A percentile compares a stretch with the other conserved stretches of the same genome.
Evolutionary conservation across 1,139 yeast genomes (phyloP).

Genomic region (Taphrina wiesneri): DNA sequence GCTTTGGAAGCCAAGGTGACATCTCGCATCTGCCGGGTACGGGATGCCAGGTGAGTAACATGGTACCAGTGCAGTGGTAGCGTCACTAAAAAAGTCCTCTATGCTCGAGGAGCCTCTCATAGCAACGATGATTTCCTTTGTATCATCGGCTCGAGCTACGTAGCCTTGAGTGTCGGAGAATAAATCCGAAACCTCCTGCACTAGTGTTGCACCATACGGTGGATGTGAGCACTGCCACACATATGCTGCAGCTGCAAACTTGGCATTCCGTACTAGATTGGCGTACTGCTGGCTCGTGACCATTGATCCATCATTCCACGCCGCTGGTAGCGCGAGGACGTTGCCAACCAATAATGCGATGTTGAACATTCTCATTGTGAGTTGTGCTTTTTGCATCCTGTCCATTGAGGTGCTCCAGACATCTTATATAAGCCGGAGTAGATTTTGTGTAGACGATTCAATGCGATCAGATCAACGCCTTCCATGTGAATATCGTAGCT

Average conservation of each 20-base stretch:
- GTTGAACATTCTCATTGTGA: neutral
- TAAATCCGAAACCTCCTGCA: neutral
- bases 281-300: neutral
- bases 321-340: neutral
- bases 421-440: neutral
- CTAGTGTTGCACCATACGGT: neutral
- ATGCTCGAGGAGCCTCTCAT: neutral
- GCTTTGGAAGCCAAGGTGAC: neutral
- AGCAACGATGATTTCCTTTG: constrained; percentile 4
- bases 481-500: no score
- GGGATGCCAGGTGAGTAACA: neutral
- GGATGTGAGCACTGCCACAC: neutral
- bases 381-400: neutral
- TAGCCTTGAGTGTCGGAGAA: neutral
- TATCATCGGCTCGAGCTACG: neutral
- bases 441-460: neutral
- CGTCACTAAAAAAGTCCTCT: neutral
- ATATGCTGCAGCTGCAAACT: constrained; percentile 1
- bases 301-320: neutral
- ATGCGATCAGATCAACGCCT: no score
- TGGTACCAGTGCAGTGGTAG: neutral
- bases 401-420: no score
- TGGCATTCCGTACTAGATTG: neutral
- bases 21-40: neutral
- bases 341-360: neutral